Conservation (phyloP, 306 rosid genomes). For the Styphnolobium japonicum region DNA sequence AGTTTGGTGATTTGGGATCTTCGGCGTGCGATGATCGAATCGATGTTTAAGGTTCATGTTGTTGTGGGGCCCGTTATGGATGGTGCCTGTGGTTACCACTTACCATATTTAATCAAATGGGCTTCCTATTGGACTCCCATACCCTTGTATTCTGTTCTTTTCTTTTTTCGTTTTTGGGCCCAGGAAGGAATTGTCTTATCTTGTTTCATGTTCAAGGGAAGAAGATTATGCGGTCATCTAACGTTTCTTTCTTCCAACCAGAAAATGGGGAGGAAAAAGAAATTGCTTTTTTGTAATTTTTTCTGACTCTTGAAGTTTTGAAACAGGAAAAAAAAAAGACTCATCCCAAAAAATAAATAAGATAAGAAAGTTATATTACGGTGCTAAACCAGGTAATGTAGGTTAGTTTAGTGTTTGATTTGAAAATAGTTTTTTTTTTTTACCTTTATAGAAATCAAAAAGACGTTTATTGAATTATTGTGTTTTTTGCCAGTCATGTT, state of each 20-base stretch:
- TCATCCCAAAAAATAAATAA: too few relatives aligned
- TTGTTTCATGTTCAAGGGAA: too few relatives aligned
- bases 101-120: background rate
- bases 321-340: too few relatives aligned
- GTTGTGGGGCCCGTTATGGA: slow-evolving; percentile 36
- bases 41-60: slow-evolving; percentile 42
- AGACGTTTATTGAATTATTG: too few relatives aligned
- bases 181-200: background rate
- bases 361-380: too few relatives aligned
- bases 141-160: background rate
- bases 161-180: background rate
- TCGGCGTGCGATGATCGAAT: slow-evolving; percentile 37
- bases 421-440: too few relatives aligned
- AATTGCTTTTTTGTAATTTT: too few relatives aligned
- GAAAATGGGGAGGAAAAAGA: background rate
- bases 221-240: background rate
- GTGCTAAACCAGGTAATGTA: too few relatives aligned
- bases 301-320: too few relatives aligned
- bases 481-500: too few relatives aligned
- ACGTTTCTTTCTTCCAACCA: background rate
- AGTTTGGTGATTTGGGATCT: slow-evolving; percentile 40
- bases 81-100: background rate
- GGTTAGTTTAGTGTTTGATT: too few relatives aligned
- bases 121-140: slow-evolving; percentile 5
- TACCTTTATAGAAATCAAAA: too few relatives aligned